Conservation (phyloP, 441 rosid species). For the Hypseocharis bilobata region DNA sequence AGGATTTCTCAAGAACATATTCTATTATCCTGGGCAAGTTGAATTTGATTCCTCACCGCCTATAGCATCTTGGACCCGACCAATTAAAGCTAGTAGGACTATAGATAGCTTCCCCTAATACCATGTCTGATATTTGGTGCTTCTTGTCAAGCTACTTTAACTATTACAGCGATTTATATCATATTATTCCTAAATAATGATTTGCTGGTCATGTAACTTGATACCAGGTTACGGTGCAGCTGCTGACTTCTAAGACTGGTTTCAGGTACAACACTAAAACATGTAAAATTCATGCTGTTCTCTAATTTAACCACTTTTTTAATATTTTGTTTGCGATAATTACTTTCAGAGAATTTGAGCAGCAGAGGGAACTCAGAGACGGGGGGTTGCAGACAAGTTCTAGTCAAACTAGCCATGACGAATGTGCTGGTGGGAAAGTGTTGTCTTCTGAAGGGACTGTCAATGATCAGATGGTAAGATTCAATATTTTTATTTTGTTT, state of each 20-base stretch:
- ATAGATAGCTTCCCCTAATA: slow-evolving; percentile 3
- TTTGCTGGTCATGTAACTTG: slow-evolving; percentile 16
- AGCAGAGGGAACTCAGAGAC: slow-evolving; percentile 90
- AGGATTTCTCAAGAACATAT: slow-evolving; percentile 34
- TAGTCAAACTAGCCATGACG: slow-evolving; percentile 55
- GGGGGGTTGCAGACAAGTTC: slow-evolving; percentile 55
- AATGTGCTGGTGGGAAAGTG: slow-evolving; percentile 45
- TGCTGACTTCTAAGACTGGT: slow-evolving; percentile 96
- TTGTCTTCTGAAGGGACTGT: slow-evolving; percentile 49
- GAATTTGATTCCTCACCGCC: slow-evolving; percentile 5
- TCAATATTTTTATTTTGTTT: slow-evolving; percentile 10
- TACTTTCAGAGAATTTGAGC: slow-evolving; percentile 83
- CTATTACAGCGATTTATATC: slow-evolving; percentile 10
- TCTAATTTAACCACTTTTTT: slow-evolving; percentile 16
- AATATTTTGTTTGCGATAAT: slow-evolving; percentile 9
- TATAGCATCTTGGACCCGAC: background rate
- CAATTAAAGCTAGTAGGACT: slow-evolving; percentile 9
- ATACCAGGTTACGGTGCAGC: slow-evolving; percentile 82
- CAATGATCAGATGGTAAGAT: slow-evolving; percentile 55
- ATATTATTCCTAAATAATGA: slow-evolving; percentile 6
- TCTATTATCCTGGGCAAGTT: slow-evolving; percentile 9
- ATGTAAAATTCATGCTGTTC: slow-evolving; percentile 15
- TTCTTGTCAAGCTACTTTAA: slow-evolving; percentile 10
- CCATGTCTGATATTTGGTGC: background rate
- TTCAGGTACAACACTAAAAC: slow-evolving; percentile 47